phyloP scores from a whole-genome alignment of 2,329 filamentous ascomycete genomes.

The Stagonosporopsis tanaceti region DNA sequence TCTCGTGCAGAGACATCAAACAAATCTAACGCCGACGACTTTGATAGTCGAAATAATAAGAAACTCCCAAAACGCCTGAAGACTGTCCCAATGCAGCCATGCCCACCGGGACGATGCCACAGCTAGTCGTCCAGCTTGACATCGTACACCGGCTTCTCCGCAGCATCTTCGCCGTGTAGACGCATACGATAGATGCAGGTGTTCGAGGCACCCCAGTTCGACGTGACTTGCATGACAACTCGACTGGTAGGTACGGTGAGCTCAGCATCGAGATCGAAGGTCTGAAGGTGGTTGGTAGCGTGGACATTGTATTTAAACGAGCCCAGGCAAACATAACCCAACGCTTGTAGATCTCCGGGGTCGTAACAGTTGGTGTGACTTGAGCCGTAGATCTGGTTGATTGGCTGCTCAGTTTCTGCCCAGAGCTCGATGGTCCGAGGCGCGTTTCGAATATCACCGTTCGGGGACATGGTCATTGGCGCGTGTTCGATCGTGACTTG shows the following conservation, averaged over 20 bases:
- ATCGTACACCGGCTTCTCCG: slow-evolving; percentile 29
- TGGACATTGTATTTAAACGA: slow-evolving; percentile 53
- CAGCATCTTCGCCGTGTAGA: slow-evolving; percentile 50
- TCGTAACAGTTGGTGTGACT: slow-evolving; percentile 24
- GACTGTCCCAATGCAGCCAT: not conserved
- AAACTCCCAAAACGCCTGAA: not conserved
- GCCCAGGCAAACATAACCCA: slow-evolving; percentile 52
- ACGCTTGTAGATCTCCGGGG: slow-evolving; percentile 17
- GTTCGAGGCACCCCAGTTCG: slow-evolving; percentile 55
- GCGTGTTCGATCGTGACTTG: slow-evolving; percentile 58
- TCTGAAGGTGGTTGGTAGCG: slow-evolving; percentile 53
- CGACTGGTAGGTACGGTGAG: slow-evolving; percentile 41
- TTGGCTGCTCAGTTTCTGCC: slow-evolving; percentile 47
- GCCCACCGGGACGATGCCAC: not conserved
- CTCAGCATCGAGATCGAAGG: slow-evolving; percentile 47
- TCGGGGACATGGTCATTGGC: slow-evolving; percentile 47
- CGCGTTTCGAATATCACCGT: slow-evolving; percentile 50
- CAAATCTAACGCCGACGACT: slow-evolving; percentile 5
- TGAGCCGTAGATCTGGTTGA: slow-evolving; percentile 28
- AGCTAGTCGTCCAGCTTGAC: slow-evolving; percentile 30
- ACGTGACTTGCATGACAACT: slow-evolving; percentile 50
- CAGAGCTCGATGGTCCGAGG: slow-evolving; percentile 57
- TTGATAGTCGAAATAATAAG: not conserved
- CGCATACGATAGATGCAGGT: slow-evolving; percentile 59
- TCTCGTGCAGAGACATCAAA: not conserved